A percentile compares a stretch with the other conserved stretches of the same genome.
These are phyloP conservation scores for Neocallimastix lanati DNA, from an alignment of 192 early-diverging fungal species.

Conservation along the genomic window DNA sequence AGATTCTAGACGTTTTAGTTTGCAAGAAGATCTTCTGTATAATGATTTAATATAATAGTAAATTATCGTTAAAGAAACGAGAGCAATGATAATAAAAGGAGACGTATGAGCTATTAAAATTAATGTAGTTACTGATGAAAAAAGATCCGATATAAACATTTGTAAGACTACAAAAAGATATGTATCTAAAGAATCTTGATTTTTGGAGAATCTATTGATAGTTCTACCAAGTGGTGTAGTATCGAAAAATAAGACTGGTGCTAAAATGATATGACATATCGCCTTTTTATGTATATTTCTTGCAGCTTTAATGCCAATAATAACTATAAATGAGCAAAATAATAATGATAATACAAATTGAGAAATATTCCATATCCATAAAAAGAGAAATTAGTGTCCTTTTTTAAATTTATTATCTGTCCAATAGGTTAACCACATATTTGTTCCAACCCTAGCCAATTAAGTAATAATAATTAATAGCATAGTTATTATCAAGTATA, in stretches of 20 bases:
- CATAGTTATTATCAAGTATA: too few relatives aligned
- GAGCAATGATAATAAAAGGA: constrained; percentile 51
- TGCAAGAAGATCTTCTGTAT: constrained; percentile 62
- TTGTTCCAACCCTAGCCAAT: too few relatives aligned
- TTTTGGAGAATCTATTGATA: constrained; percentile 76
- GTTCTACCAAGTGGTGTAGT: constrained; percentile 68
- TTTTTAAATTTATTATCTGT: too few relatives aligned
- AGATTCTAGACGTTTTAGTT: constrained; percentile 73
- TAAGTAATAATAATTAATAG: too few relatives aligned
- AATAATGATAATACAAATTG: too few relatives aligned
- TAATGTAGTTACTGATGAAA: neutral
- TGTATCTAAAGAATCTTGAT: constrained; percentile 63
- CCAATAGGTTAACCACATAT: too few relatives aligned
- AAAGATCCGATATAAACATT: neutral
- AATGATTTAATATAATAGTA: constrained; percentile 47
- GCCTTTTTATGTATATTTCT: neutral
- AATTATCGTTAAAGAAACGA: constrained; percentile 49
- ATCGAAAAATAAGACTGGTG: neutral
- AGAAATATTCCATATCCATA: too few relatives aligned
- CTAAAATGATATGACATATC: neutral
- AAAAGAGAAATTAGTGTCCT: too few relatives aligned
- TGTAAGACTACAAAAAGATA: constrained; percentile 14
- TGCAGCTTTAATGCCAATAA: neutral
- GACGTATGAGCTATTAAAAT: constrained; percentile 13
- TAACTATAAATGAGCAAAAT: neutral